Evolutionary conservation across 208 protist species (phyloP), one percentile per base, ranked within the genome.

Genomic region (Leishmania amazonensis): DNA sequence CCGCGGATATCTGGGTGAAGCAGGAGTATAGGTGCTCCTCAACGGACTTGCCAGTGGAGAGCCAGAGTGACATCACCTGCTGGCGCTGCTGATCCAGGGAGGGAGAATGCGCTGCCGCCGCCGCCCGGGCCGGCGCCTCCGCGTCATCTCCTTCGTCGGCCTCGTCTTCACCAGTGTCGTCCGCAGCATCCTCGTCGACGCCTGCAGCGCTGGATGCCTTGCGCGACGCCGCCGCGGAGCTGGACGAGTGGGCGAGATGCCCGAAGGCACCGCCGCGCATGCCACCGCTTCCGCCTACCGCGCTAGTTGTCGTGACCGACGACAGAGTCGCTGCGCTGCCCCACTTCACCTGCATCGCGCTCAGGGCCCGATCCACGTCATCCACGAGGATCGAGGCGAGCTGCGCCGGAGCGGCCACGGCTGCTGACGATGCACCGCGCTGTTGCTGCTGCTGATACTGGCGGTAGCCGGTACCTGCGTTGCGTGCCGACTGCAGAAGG

Each of bases 331-430:
- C 81, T n/a, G 78, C 82, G 64, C 79, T 78, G 19, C 85, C 84
- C 90, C 90, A 94, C 82, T 91, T 90, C 47, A 57, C 58, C 75
- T 95, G 88, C 91, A 97, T 97, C 54, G 92, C 83, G 62, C 93
- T 86, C n/a, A 97, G 64, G 54, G 91, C 87, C 0, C 89, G 81
- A 58, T 97, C 91, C 17, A 95, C 81, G 73, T 97, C 94, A 80
- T 97, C 94, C 13, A 95, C 91, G 11, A 95, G 79, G 75, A 97
- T 86, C 8, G 87, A 84, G 31, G 87, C 80, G 35, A 94, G 89
- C 67, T 86, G 85, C 45, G 81, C 81, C 15, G 81, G 70, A 5
- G 64, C 28, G 4, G 62, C 40, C 17, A 60, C 51, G 17, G 73
- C 24, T 15, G 38, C 51, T 31, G 45, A 70, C 35, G 15, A 11